A percentile compares a stretch with the other conserved stretches of the same genome.
These are phyloP conservation scores for Solanum clarkiae DNA, from an alignment of 257 asterid species.

Conservation along the genomic window DNA sequence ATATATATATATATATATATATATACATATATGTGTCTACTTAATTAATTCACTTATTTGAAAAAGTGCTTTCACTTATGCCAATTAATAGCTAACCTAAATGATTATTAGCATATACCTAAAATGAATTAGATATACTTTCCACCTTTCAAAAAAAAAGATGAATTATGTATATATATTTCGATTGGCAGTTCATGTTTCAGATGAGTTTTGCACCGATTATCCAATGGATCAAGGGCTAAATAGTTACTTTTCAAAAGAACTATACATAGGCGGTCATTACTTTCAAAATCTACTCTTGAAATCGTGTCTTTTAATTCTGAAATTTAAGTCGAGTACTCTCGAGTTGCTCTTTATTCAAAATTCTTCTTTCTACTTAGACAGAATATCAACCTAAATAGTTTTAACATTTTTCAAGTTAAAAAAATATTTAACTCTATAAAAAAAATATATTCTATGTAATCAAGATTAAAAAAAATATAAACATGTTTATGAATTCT, in stretches of 20 bases:
- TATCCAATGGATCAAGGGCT: too few relatives aligned
- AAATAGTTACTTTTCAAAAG: accelerated
- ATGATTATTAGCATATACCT: too few relatives aligned
- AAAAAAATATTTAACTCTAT: background rate
- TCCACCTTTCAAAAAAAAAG: too few relatives aligned
- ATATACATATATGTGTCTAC: too few relatives aligned
- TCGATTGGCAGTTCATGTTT: background rate
- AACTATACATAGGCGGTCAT: accelerated
- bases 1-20: too few relatives aligned
- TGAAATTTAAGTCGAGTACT: accelerated
- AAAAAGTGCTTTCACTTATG: background rate
- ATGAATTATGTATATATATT: too few relatives aligned
- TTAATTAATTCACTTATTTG: background rate
- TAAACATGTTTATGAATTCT: too few relatives aligned
- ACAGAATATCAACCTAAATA: background rate
- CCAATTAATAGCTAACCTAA: too few relatives aligned
- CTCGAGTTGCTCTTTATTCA: background rate
- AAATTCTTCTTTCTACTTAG: background rate
- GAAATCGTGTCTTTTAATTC: accelerated
- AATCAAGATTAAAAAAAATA: too few relatives aligned
- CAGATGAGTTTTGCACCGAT: background rate
- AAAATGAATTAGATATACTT: too few relatives aligned
- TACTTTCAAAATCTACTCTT: background rate
- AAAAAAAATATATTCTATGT: background rate
- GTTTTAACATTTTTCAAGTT: background rate